Conservation (phyloP, 306 rosid genomes). For the Albizia julibrissin region DNA sequence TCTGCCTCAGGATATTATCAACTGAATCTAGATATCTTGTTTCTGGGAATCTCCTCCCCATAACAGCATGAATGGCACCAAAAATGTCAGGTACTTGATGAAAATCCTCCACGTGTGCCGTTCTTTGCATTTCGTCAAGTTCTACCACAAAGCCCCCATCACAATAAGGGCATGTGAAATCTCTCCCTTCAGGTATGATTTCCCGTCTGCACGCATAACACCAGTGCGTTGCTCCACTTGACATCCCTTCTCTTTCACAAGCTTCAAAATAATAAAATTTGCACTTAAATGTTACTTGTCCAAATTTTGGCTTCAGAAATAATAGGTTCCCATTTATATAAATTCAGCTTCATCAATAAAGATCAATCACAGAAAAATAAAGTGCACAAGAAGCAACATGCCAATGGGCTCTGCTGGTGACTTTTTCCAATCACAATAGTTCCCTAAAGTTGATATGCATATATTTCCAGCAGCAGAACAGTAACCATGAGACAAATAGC, state of each 20-base stretch:
- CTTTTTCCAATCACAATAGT: not conserved
- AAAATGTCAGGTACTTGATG: constrained; percentile 40
- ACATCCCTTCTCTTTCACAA: constrained; percentile 41
- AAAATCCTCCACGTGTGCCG: constrained; percentile 30
- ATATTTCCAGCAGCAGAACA: not conserved
- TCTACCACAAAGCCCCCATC: constrained; percentile 57
- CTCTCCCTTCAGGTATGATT: constrained; percentile 39
- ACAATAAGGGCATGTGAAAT: constrained; percentile 57
- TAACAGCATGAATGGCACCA: constrained; percentile 43
- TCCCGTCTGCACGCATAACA: constrained; percentile 52
- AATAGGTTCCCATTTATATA: not conserved
- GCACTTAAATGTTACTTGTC: constrained; percentile 25
- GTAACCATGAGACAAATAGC: constrained; percentile 15
- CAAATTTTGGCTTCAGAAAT: constrained; percentile 10
- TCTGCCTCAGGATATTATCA: constrained; percentile 43
- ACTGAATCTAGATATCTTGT: constrained; percentile 43
- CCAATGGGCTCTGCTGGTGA: not conserved
- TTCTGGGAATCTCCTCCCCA: constrained; percentile 48
- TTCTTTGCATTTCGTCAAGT: constrained; percentile 33
- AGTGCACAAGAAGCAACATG: constrained; percentile 1
- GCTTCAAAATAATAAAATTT: not conserved
- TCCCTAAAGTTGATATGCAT: not conserved
- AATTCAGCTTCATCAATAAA: not conserved
- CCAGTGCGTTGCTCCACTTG: constrained; percentile 63
- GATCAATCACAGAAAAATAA: not conserved